Evolutionary conservation across 768 basidiomycete genomes (phyloP), one percentile per base, ranked within the genome.

Genomic region (Suillus fuscotomentosus): DNA sequence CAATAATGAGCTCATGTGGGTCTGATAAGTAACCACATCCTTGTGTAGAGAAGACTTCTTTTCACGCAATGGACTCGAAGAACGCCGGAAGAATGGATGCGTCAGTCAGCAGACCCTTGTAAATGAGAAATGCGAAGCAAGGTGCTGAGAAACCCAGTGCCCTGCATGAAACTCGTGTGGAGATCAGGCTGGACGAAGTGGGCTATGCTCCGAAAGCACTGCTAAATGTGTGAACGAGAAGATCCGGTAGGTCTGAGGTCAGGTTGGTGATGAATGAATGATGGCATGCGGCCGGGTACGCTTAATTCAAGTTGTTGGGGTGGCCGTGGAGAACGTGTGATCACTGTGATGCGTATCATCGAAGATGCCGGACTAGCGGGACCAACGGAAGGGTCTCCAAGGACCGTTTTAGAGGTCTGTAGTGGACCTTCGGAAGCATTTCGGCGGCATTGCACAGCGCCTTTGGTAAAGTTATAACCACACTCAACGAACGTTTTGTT

Each of bases 401-500:
- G 22, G 36, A 56, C 36, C n/a, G 15, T 22, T 57, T n/a, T 9
- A 24, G 38, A 2, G 22, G 55, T 57, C 38, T 14, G 15, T 14
- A 1, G 22, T 57, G 6, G 38, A 57, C 38, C 17, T 9, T 57
- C 53, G 56, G 56, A 39, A 24, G 38, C 17, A 17, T 2, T 27
- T 5, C 39, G 39, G 55, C 22, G n/a, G 9, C n/a, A 63, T 38
- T 61, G 27, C 63, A 39, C 63, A 50, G 56, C 56, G 56, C 34
- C 34, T 20, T 59, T 22, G 20, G 42, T 38, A 17, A 36, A 14
- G 56, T 57, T 63, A 63, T 63, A 63, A 59, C 34, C 55, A 45
- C 62, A 45, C 62, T 22, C 47, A 24, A 59, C 41, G 13, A 20
- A 38, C 43, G 59, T 34, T 31, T 63, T 63, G 34, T 61, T 60